Conservation (phyloP, 495 filamentous ascomycete genomes). For the Penicillium odoratum region DNA sequence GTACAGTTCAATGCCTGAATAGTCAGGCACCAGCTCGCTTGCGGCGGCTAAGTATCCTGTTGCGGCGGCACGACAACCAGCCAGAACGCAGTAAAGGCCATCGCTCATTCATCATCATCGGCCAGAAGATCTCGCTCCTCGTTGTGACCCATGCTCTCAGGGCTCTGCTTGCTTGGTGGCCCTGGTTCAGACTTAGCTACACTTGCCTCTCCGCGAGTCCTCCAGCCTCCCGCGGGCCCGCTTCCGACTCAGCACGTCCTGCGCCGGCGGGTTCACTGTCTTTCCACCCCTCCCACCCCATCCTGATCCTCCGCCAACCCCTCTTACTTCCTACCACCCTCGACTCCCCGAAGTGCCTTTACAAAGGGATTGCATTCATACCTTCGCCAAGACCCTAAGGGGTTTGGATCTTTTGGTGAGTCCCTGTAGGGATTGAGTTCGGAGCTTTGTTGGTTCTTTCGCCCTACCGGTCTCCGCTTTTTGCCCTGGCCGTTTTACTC, state of each 20-base stretch:
- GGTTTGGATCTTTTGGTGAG: slow-evolving; percentile 20
- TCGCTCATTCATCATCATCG: slow-evolving; percentile 33
- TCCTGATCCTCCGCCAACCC: slow-evolving; percentile 21
- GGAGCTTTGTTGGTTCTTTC: slow-evolving; percentile 38
- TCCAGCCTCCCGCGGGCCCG: slow-evolving; percentile 17
- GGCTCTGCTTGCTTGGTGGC: slow-evolving; percentile 11
- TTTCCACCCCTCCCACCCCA: slow-evolving; percentile 29
- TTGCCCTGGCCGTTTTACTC: slow-evolving; percentile 1
- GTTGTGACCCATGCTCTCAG: slow-evolving; percentile 17
- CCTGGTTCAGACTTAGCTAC: slow-evolving; percentile 7
- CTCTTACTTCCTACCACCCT: slow-evolving; percentile 20
- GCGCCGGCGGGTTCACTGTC: slow-evolving; percentile 27
- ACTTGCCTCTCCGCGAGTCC: slow-evolving; percentile 14
- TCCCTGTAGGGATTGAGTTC: slow-evolving; percentile 22
- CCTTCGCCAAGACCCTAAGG: slow-evolving; percentile 13
- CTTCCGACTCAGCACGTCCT: slow-evolving; percentile 19
- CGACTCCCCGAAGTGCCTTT: slow-evolving; percentile 6
- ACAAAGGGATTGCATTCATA: slow-evolving; percentile 15
- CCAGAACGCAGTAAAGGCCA: slow-evolving; percentile 45
- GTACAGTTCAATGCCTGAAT: slow-evolving; percentile 16
- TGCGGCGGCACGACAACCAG: slow-evolving; percentile 49
- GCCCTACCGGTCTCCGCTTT: slow-evolving; percentile 33
- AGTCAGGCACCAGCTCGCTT: slow-evolving; percentile 38
- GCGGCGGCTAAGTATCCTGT: slow-evolving; percentile 43
- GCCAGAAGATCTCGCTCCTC: slow-evolving; percentile 19